phyloP scores from a whole-genome alignment of 768 basidiomycete species.

The Tulasnella sp. region DNA sequence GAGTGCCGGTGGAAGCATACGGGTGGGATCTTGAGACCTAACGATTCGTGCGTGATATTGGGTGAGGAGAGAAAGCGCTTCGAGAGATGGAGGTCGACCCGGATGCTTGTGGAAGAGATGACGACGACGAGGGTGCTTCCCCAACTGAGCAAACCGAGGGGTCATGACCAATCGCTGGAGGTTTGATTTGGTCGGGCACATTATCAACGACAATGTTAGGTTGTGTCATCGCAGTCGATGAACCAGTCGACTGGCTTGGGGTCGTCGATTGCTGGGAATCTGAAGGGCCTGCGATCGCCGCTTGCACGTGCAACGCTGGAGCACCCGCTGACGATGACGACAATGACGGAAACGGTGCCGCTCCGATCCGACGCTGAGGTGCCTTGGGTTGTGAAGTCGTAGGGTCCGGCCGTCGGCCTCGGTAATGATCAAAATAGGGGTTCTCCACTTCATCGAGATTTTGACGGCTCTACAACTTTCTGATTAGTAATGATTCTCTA shows the following conservation, averaged over 20 bases:
- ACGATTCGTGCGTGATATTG: background rate
- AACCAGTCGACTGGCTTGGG: background rate
- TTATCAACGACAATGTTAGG: background rate
- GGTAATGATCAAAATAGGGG: conserved; percentile 65
- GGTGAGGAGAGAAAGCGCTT: background rate
- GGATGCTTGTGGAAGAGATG: background rate
- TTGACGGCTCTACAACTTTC: conserved; percentile 27
- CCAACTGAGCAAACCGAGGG: background rate
- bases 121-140: background rate
- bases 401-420: conserved; percentile 19
- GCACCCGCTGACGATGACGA: background rate
- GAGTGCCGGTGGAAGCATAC: background rate
- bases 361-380: background rate
- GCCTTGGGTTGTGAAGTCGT: background rate
- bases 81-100: background rate
- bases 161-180: background rate
- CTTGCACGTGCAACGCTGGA: background rate
- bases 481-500: background rate
- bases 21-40: background rate
- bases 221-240: background rate
- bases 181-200: background rate
- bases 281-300: background rate
- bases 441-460: conserved; percentile 74
- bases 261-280: background rate
- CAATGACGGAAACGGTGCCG: background rate